Evolutionary conservation across 2,329 filamentous ascomycete genomes (phyloP), one percentile per base, ranked within the genome.

Genomic region (Pseudogymnoascus sp.): DNA sequence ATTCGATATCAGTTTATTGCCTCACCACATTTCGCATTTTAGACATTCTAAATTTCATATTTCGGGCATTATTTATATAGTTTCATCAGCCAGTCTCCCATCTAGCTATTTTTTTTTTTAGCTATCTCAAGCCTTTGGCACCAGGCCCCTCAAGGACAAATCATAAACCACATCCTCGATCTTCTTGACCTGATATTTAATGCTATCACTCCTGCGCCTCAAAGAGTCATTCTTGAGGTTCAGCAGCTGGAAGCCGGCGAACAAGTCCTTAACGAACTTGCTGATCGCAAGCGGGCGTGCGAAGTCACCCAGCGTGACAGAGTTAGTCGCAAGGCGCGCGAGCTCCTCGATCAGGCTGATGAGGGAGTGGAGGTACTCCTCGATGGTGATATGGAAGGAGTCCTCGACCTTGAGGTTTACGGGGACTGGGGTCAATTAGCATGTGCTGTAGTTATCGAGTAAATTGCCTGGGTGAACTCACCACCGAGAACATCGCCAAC

Each of bases 81-180:
- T 37, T 47, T 33, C 11, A 37, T 37, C 16, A 23, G 56, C 16
- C 31, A 18, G 53, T 10, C 2, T 59, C 16, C 56, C 56, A 21
- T 59, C 8, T 31, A 53, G 7, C 23, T 31, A 37, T 60, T 18
- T 59, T 25, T 25, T 25, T 31, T 28, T 31, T 33, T 12, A 23
- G 21, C 4, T 40, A 23, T 60, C 16, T 60, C 14, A 23, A 60
- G 67, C 62, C 40, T 67, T 72, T 38, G 88, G 84, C 59, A 95
- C 81, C 72, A 97, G 75, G 60, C 94, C 93, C 64, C 94, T 84
- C 72, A 99, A 78, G 23, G 90, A 93, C 63, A 99, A 78, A 74
- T 99, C 94, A 73, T 99, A 99, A 60, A 97, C 93, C 11, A 99
- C 92, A 73, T 97, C 94, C 79, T 99, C 94, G 11, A 97, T 91